Percentiles rank a stretch among this genome's conserved stretches.
Conservation (phyloP, 129 eudicot genomes). For the Helianthus tuberosus region DNA sequence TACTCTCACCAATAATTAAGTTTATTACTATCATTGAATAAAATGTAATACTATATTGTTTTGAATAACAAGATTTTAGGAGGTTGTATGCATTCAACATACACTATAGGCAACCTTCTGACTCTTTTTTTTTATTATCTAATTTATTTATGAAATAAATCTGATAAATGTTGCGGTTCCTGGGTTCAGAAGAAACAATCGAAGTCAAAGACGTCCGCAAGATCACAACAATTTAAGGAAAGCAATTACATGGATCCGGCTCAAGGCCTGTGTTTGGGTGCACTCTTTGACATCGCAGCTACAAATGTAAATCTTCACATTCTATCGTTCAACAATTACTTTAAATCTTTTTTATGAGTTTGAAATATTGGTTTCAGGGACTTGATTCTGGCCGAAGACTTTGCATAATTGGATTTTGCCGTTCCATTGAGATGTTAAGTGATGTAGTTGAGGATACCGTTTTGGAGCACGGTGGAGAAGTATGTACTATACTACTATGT, state of each 20-base stretch:
- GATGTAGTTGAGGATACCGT: constrained; percentile 99
- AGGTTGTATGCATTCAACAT: background rate
- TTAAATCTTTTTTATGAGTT: background rate
- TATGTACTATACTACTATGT: too few species aligned
- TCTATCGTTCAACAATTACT: background rate
- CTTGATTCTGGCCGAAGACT: constrained; percentile 92
- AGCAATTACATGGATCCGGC: constrained; percentile 97
- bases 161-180: constrained; percentile 26
- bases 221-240: constrained; percentile 74
- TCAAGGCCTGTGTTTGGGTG: constrained; percentile 94
- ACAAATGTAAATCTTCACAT: constrained; percentile 65
- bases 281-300: constrained; percentile 98
- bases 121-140: background rate
- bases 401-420: constrained; percentile 95
- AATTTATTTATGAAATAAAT: background rate
- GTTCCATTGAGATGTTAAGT: constrained; percentile 97
- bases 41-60: too few species aligned
- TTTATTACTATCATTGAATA: too few species aligned
- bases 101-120: background rate
- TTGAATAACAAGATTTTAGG: background rate
- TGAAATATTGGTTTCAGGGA: constrained; percentile 58
- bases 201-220: constrained; percentile 57
- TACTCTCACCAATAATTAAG: too few species aligned
- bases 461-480: constrained; percentile 99
- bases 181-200: constrained; percentile 69